These are phyloP conservation scores for Serendipita sp. DNA, from an alignment of 768 basidiomycete genomes.

Conservation along the genomic window DNA sequence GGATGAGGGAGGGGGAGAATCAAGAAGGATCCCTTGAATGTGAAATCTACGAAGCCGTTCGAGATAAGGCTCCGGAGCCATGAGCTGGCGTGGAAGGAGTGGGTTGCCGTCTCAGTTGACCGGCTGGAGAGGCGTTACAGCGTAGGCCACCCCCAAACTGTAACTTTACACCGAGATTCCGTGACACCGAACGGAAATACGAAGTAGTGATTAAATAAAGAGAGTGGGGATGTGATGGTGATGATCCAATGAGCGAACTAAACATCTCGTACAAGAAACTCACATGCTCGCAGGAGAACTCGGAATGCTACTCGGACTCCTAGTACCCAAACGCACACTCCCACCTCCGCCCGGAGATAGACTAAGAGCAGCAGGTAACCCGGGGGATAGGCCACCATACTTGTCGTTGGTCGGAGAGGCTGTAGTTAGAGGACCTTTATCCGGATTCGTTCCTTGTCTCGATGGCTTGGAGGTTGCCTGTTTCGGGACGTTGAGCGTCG, in stretches of 20 bases:
- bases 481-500: background rate
- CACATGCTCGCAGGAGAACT: conserved; percentile 69
- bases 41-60: too few species aligned
- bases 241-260: background rate
- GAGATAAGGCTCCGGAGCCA: too few species aligned
- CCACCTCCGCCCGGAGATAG: background rate
- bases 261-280: conserved; percentile 15
- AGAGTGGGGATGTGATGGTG: background rate
- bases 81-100: too few species aligned
- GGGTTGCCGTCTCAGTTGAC: background rate
- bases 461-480: background rate
- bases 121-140: background rate
- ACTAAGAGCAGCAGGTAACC: background rate
- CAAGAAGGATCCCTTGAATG: too few species aligned
- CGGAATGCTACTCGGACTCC: conserved; percentile 58
- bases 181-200: too few species aligned
- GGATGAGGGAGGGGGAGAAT: too few species aligned
- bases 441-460: background rate
- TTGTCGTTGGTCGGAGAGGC: background rate
- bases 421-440: background rate
- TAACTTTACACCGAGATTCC: too few species aligned
- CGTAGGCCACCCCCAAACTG: too few species aligned
- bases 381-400: background rate
- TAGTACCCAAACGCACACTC: conserved; percentile 32
- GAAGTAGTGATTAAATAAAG: background rate